Evolutionary conservation across 805 yeast species (phyloP).

Genomic region (Allodekkera sacchari): DNA sequence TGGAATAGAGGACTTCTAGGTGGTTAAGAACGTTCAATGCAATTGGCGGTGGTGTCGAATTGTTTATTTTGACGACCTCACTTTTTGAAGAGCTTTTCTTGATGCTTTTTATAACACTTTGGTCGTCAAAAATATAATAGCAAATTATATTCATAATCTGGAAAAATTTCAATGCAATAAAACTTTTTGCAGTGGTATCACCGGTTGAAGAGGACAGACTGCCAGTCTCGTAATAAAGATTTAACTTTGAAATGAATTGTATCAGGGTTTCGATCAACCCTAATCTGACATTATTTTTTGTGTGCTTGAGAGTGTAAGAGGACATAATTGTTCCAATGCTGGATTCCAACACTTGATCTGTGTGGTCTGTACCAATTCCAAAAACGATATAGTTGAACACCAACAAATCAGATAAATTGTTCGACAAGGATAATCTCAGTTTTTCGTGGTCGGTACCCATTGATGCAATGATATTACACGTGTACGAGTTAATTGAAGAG

Average conservation of each 20-base stretch:
- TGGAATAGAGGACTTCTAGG: constrained; percentile 20
- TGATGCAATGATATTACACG: constrained; percentile 11
- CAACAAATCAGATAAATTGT: constrained; percentile 24
- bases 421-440: constrained; percentile 21
- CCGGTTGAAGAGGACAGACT: constrained; percentile 16
- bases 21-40: constrained; percentile 19
- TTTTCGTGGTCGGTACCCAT: constrained; percentile 23
- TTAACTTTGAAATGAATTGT: constrained; percentile 23
- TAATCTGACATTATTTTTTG: constrained; percentile 11
- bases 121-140: constrained; percentile 16
- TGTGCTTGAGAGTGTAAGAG: constrained; percentile 8
- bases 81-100: constrained; percentile 14
- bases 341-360: constrained; percentile 17
- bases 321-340: constrained; percentile 14
- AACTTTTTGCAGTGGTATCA: constrained; percentile 18
- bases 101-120: constrained; percentile 6
- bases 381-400: constrained; percentile 23
- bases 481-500: constrained; percentile 12
- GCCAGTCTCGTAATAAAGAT: constrained; percentile 23
- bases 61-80: constrained; percentile 4
- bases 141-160: constrained; percentile 17
- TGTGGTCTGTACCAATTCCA: constrained; percentile 19
- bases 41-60: constrained; percentile 9
- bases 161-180: constrained; percentile 22
- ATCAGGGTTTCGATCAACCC: constrained; percentile 22